Evolutionary conservation across 345 rosid species (phyloP).

Genomic region (Nephelium lappaceum): DNA sequence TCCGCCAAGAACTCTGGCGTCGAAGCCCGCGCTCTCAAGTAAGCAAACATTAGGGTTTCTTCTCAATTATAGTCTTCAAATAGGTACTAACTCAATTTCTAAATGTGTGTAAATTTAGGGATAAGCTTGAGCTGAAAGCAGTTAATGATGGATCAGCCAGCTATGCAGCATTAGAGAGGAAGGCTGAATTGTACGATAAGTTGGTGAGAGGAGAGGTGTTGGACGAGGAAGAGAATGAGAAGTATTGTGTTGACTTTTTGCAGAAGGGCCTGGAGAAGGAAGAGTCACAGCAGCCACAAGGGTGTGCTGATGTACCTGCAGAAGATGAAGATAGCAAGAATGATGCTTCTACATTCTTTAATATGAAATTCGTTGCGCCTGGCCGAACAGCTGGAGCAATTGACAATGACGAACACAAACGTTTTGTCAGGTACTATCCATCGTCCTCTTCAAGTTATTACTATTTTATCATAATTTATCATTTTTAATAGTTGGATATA

Average conservation of each 20-base stretch:
- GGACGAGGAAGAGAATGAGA: slow-evolving; percentile 87
- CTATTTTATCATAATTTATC: neutral
- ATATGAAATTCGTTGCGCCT: slow-evolving; percentile 55
- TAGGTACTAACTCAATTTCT: neutral
- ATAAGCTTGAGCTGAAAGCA: slow-evolving; percentile 90
- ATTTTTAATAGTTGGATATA: neutral
- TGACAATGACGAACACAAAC: slow-evolving; percentile 74
- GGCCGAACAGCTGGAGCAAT: slow-evolving; percentile 58
- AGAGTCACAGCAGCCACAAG: slow-evolving; percentile 35
- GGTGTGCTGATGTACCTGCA: slow-evolving; percentile 32
- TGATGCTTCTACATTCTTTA: slow-evolving; percentile 43
- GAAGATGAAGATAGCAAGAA: slow-evolving; percentile 40
- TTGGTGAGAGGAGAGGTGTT: slow-evolving; percentile 78
- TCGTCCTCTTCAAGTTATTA: neutral
- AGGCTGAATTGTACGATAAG: slow-evolving; percentile 85
- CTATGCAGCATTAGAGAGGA: slow-evolving; percentile 89
- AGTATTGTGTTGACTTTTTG: slow-evolving; percentile 88
- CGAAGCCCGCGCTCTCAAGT: slow-evolving; percentile 76
- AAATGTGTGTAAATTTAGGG: slow-evolving; percentile 51
- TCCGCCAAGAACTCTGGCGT: slow-evolving; percentile 80
- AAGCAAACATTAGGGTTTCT: neutral
- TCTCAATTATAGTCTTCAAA: too few species aligned
- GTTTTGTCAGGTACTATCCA: slow-evolving; percentile 67
- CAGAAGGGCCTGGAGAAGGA: slow-evolving; percentile 62
- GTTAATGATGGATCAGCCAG: slow-evolving; percentile 74